phyloP scores from a whole-genome alignment of 2,329 filamentous ascomycete genomes.

The Hypocreales sp. region DNA sequence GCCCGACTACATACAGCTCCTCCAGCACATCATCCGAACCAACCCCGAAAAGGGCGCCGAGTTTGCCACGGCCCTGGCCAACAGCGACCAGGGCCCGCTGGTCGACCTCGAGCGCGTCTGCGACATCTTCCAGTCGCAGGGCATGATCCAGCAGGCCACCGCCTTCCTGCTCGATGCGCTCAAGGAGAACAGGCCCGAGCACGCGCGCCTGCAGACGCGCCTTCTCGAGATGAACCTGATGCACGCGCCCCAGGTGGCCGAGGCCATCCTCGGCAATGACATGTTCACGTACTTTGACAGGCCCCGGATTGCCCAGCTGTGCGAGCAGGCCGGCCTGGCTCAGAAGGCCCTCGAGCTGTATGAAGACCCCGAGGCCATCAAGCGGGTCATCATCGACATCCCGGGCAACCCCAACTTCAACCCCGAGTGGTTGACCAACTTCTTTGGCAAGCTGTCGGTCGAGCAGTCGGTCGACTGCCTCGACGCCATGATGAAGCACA shows the following conservation, averaged over 20 bases:
- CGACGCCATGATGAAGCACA: constrained; percentile 89
- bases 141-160: constrained; percentile 93
- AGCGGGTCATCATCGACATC: constrained; percentile 77
- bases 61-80: constrained; percentile 84
- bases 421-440: constrained; percentile 79
- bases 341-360: constrained; percentile 89
- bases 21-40: constrained; percentile 82
- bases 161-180: constrained; percentile 95
- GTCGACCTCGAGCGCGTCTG: constrained; percentile 91
- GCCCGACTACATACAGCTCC: constrained; percentile 84
- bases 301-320: constrained; percentile 72
- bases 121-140: constrained; percentile 95
- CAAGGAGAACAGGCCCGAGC: constrained; percentile 87
- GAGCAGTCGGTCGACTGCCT: constrained; percentile 90
- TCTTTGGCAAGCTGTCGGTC: constrained; percentile 87
- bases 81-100: constrained; percentile 71
- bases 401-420: constrained; percentile 71
- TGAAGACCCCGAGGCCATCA: constrained; percentile 77
- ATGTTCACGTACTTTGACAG: constrained; percentile 98
- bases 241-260: constrained; percentile 92
- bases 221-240: constrained; percentile 95
- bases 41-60: constrained; percentile 91
- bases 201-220: constrained; percentile 84
- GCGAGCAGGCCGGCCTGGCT: constrained; percentile 78
- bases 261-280: constrained; percentile 93